Evolutionary conservation across 2,329 filamentous ascomycete genomes (phyloP), one percentile per base, ranked within the genome.

Genomic region (Diplocarpon mali): DNA sequence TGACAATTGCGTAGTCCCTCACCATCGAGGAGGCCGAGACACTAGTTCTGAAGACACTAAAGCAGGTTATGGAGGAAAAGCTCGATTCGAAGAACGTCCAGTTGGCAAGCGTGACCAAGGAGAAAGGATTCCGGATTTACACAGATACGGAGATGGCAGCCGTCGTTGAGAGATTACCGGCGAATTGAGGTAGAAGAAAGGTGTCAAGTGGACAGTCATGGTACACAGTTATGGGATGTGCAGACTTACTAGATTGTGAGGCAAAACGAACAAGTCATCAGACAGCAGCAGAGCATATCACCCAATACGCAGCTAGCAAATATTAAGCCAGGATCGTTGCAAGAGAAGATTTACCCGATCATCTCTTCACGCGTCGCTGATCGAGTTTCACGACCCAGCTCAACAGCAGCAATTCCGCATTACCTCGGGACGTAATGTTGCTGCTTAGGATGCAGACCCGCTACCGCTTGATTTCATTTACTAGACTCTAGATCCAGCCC

Each of bases 11-110:
- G 13, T 53, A 83, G 77, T 96, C 90, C 46, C 75, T 98, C 52
- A 95, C 89, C 35, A 81, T 98, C 51, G 72, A 76, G 46, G 92
- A 98, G 63, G 92, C 92, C 47, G 92, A 98, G 71, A 92, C 89
- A 3, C 71, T 98, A 54, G 89, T 95, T 41, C 73, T 98, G 61
- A 96, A 96, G 78, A 98, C 92, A 31, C 68, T 98, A 65, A 98
- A 96, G 76, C 92, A 98, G 70, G 92, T 98, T 57, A 98, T 98
- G 92, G 92, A 98, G 70, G 92, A 98, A 79, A 98, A 98, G 73
- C 75, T 98, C 49, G 92, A 98, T 65, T 78, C 88, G 53, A 98
- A 98, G 78, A 98, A 98, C 63, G 92, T 98, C 54, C 92, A 98
- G 72, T 69, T 98, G 57, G 92, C 92, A 43, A 96, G 90, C 63